Conservation (phyloP, 2,329 filamentous ascomycete genomes). For the Ophiosphaerella narmari region DNA sequence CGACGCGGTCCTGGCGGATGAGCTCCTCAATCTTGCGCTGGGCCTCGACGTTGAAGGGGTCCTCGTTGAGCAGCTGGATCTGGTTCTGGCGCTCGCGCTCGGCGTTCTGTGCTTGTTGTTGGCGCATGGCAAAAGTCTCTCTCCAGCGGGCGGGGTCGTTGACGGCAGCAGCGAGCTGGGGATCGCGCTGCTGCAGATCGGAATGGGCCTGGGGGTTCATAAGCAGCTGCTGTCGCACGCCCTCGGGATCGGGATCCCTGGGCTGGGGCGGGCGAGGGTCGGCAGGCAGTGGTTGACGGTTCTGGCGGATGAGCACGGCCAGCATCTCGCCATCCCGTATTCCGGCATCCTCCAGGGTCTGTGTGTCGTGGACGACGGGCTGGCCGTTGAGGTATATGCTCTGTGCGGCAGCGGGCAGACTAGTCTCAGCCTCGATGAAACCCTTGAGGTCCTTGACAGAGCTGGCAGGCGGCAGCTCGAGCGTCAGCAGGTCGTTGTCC, state of each 20-base stretch:
- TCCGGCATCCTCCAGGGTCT: conserved; percentile 79
- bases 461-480: conserved; percentile 83
- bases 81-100: conserved; percentile 79
- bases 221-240: conserved; percentile 79
- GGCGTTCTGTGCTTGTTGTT: conserved; percentile 71
- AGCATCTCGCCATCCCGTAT: conserved; percentile 92
- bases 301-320: conserved; percentile 71
- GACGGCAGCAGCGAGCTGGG: conserved; percentile 75
- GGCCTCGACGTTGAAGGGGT: conserved; percentile 91
- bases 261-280: conserved; percentile 26
- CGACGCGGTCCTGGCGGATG: conserved; percentile 90
- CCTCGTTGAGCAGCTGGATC: conserved; percentile 84
- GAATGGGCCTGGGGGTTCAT: conserved; percentile 74
- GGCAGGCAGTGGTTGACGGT: conserved; percentile 20
- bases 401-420: conserved; percentile 72
- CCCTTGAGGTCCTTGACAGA: conserved; percentile 84
- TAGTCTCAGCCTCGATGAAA: conserved; percentile 82
- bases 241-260: conserved; percentile 67
- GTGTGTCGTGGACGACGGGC: conserved; percentile 74
- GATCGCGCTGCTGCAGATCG: conserved; percentile 72
- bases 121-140: conserved; percentile 69
- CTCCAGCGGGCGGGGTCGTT: conserved; percentile 78
- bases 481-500: conserved; percentile 76
- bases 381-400: conserved; percentile 90
- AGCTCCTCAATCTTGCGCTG: conserved; percentile 95